phyloP scores from a whole-genome alignment of 148 eudicot species.

The Chenopodium quinoa region DNA sequence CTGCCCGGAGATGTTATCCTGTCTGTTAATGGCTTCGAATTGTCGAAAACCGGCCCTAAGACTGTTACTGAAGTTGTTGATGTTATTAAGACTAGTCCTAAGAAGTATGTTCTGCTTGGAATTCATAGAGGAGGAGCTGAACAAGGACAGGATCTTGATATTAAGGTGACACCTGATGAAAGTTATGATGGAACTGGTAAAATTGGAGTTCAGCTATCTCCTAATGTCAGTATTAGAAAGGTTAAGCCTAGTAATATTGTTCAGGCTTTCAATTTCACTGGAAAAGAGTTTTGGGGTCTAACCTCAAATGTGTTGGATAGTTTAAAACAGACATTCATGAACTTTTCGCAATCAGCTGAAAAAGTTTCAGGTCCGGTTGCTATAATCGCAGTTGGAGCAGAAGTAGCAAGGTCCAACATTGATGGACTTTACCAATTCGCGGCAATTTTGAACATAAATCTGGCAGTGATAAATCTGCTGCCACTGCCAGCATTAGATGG shows the following conservation, averaged over 20 bases:
- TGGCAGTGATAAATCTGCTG: conserved; percentile 90
- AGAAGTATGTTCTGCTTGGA: conserved; percentile 54
- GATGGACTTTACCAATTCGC: conserved; percentile 93
- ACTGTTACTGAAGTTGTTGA: conserved; percentile 72
- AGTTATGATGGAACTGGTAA: conserved; percentile 78
- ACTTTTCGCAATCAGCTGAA: conserved; percentile 79
- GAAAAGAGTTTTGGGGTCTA: conserved; percentile 80
- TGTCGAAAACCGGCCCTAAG: conserved; percentile 55
- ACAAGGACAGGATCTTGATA: conserved; percentile 33
- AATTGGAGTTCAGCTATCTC: conserved; percentile 89
- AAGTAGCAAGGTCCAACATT: conserved; percentile 82
- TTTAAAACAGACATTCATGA: conserved; percentile 80
- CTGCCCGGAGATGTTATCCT: conserved; percentile 82
- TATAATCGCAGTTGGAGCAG: conserved; percentile 96
- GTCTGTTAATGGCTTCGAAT: conserved; percentile 53
- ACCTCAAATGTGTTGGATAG: conserved; percentile 71
- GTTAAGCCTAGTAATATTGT: conserved; percentile 49
- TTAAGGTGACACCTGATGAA: conserved; percentile 76
- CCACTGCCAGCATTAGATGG: conserved; percentile 98
- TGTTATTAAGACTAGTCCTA: conserved; percentile 68
- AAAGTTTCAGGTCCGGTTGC: conserved; percentile 97
- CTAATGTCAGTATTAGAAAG: conserved; percentile 59
- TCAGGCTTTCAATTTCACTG: conserved; percentile 60
- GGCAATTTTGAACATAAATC: conserved; percentile 80
- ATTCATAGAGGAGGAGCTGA: conserved; percentile 42